Evolutionary conservation across 169 alveolate species (phyloP).

Genomic region (Eimeria maxima): DNA sequence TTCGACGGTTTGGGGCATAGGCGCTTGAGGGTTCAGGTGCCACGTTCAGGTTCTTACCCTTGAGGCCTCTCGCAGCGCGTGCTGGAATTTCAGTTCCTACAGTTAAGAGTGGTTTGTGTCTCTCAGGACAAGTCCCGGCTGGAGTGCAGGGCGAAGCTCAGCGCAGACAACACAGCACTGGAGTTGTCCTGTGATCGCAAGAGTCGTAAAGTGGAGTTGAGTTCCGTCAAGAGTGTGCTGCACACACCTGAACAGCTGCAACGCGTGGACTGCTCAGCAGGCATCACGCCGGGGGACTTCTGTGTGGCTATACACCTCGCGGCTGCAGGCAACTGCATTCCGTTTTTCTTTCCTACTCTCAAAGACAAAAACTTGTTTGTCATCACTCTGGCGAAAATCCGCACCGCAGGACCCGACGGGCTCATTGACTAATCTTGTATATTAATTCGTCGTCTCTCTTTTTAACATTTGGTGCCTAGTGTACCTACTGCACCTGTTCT

Average conservation of each 20-base stretch:
- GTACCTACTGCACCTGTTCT: no score
- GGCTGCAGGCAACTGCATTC: constrained; percentile 75
- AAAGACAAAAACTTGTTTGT: constrained; percentile 44
- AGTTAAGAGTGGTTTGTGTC: background rate
- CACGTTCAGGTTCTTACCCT: background rate
- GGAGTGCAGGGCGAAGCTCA: constrained; percentile 72
- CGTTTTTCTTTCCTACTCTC: constrained; percentile 54
- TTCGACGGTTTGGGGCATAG: background rate
- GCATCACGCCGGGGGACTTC: constrained; percentile 50
- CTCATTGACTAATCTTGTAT: background rate
- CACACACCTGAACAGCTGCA: constrained; percentile 60
- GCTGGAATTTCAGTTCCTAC: background rate
- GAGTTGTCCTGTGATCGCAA: constrained; percentile 57
- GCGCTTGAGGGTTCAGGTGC: background rate
- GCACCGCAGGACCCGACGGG: background rate
- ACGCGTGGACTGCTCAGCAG: constrained; percentile 81
- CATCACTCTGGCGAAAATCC: background rate
- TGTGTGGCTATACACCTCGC: constrained; percentile 72
- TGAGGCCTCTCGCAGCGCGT: background rate
- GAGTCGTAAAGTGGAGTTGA: constrained; percentile 43
- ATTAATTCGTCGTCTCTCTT: no score
- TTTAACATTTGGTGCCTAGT: no score
- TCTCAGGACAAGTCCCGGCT: constrained; percentile 79
- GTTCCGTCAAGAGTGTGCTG: constrained; percentile 14
- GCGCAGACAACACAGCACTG: background rate